Evolutionary conservation across 2,329 filamentous ascomycete species (phyloP), one percentile per base, ranked within the genome.

Genomic region (Colletotrichum plurivorum): DNA sequence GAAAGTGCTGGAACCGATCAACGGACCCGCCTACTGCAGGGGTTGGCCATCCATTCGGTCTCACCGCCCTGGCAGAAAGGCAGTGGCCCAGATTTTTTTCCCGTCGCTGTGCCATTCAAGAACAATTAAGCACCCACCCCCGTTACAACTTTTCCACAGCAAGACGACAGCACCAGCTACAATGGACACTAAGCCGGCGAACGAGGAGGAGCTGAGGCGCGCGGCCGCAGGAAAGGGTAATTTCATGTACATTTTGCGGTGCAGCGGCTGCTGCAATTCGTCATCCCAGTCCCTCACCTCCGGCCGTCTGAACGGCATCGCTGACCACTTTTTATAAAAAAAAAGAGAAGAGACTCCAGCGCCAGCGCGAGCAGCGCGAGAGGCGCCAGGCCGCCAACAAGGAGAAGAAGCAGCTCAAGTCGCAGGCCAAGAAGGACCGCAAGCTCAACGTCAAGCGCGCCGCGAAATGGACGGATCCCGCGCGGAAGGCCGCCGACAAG

Each of bases 361-460:
- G 70, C 63, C 67, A 77, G 59, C 69, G 77, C 60, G 73, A 77
- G 43, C 73, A 74, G 62, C 74, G 76, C 58, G 39, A 72, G 43
- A 51, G 62, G 46, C 75, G 76, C 70, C 69, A 75, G 59, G 76
- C 75, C 62, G 68, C 69, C 51, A 76, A 82, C 56, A 79, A 79
- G 67, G 78, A 77, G 69, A 84, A 83, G 74, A 79, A 78, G 15
- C 72, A 73, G 18, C 69, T 70, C 63, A 80, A 79, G 74, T 73
- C 80, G 16, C 79, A 79, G 72, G 79, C 78, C 60, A 83, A 82
- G 75, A 74, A 75, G 53, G 78, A 78, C 22, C 80, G 79, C 65
- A 82, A 83, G 71, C 69, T 71, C 41, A 80, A 80, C 52, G 70
- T 75, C 41, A 67, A 72, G 67, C 75, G 74, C 48, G 73, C 72